Conservation (phyloP, 768 basidiomycete species). For the Tubosaeta brunneosetosa region DNA sequence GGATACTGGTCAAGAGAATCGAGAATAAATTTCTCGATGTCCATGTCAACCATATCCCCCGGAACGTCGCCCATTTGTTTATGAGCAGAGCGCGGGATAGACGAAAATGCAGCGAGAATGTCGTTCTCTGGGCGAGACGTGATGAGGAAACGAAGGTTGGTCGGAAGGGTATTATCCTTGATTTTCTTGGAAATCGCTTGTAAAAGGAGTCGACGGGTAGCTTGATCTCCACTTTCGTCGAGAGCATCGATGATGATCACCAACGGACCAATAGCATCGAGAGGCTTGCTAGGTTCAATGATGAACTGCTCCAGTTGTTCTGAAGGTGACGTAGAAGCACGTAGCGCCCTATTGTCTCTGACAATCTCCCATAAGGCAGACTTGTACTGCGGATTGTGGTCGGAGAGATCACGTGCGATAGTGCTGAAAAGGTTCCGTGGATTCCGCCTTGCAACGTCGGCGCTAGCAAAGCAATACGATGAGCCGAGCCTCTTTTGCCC, state of each 20-base stretch:
- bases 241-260: no score
- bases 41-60: neutral
- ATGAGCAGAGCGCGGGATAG: neutral
- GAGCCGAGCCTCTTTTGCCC: conserved; percentile 18
- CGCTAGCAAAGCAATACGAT: conserved; percentile 17
- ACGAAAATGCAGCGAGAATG: neutral
- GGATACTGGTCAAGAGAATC: neutral
- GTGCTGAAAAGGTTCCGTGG: conserved; percentile 22
- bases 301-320: conserved; percentile 18
- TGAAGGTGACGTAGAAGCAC: neutral
- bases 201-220: no score
- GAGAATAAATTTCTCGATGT: conserved; percentile 1
- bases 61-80: neutral
- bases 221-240: no score
- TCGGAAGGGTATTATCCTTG: no score
- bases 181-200: no score
- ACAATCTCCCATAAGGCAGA: conserved; percentile 4
- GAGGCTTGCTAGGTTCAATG: conserved; percentile 1
- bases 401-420: conserved; percentile 24
- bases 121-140: conserved; percentile 4
- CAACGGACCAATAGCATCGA: conserved; percentile 5
- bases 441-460: conserved; percentile 1
- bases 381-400: conserved; percentile 15
- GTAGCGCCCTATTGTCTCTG: conserved; percentile 5
- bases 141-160: no score